Evolutionary conservation across 805 yeast species (phyloP).

Genomic region (Clavispora fructus): DNA sequence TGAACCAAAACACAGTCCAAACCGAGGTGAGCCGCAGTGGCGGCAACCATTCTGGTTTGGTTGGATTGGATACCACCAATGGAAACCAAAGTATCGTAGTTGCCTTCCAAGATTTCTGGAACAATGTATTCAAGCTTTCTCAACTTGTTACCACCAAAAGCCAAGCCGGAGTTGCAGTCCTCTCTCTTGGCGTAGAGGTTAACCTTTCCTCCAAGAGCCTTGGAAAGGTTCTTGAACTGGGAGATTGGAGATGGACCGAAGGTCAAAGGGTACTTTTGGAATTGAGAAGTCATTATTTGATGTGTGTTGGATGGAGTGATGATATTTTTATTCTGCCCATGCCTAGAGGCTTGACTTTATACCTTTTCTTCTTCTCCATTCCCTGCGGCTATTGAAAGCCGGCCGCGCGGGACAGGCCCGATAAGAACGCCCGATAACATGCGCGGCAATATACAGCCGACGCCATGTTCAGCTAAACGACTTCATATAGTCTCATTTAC

Average conservation of each 20-base stretch:
- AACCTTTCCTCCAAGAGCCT: conserved; percentile 4
- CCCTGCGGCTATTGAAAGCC: background rate
- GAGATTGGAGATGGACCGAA: conserved; percentile 4
- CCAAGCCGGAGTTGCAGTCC: conserved; percentile 5
- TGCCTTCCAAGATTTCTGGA: conserved; percentile 3
- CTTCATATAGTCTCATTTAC: too few species aligned
- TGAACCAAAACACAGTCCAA: conserved; percentile 5
- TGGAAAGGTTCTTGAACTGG: conserved; percentile 2
- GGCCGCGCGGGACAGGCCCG: background rate
- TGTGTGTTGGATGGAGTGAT: background rate
- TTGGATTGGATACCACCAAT: conserved; percentile 5
- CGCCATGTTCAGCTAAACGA: too few species aligned
- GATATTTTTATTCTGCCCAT: background rate
- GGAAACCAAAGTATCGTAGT: conserved; percentile 3
- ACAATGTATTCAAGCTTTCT: conserved; percentile 5
- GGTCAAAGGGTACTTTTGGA: conserved; percentile 3
- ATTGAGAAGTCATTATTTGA: conserved; percentile 1
- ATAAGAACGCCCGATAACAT: background rate
- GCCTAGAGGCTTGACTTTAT: background rate
- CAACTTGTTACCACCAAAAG: conserved; percentile 4
- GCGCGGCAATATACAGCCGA: background rate
- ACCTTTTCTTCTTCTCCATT: background rate
- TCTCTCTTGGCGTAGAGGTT: conserved; percentile 4
- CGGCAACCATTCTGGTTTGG: conserved; percentile 5
- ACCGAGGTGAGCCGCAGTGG: conserved; percentile 4